Evolutionary conservation across 2,329 filamentous ascomycete species (phyloP), one percentile per base, ranked within the genome.

Genomic region (Colletotrichum liriopes): DNA sequence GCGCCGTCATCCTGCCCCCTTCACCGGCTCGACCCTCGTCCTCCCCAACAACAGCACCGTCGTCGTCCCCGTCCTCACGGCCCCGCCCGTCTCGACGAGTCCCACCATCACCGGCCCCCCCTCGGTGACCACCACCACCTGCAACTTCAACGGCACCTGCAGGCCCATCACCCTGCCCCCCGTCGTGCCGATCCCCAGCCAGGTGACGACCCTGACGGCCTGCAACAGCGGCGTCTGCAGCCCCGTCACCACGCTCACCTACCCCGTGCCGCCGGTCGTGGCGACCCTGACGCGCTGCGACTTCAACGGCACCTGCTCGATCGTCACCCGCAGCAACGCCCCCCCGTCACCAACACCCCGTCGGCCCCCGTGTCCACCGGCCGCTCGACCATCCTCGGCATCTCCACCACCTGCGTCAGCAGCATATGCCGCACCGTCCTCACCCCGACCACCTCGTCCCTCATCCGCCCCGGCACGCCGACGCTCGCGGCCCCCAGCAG

Each of bases 141-240:
- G 49, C 49, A 64, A 64, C 61, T 37, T n/a, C 11, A 26, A 41
- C 61, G 47, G 61, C 20, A 18, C 32, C 8, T 64, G 61, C 47
- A 54, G 32, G 5, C 9, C 11, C 39, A n/a, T 41, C 41, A 54
- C 62, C 11, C 3, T 65, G 5, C 64, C 65, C 56, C 56, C 47
- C 14, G 45, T 29, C 55, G 43, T 49, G 11, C n/a, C 59, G 32
- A 39, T 32, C 5, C 8, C 32, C 35, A 35, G 20, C 12, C 12
- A 5, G 32, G 52, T 39, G 32, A 39, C 32, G 32, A n/a, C n/a
- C 11, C 52, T 37, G 54, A 54, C 61, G 23, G 23, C 23, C 47
- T 52, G 61, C 35, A 39, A 29, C 35, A 45, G 20, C 12, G 49
- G 49, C 23, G 4, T 12, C 47, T 64, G 61, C 49, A 14, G 18